A percentile compares a stretch with the other conserved stretches of the same genome.
phyloP scores from a whole-genome alignment of 2,329 filamentous ascomycete species.

The Penicillium sp. region DNA sequence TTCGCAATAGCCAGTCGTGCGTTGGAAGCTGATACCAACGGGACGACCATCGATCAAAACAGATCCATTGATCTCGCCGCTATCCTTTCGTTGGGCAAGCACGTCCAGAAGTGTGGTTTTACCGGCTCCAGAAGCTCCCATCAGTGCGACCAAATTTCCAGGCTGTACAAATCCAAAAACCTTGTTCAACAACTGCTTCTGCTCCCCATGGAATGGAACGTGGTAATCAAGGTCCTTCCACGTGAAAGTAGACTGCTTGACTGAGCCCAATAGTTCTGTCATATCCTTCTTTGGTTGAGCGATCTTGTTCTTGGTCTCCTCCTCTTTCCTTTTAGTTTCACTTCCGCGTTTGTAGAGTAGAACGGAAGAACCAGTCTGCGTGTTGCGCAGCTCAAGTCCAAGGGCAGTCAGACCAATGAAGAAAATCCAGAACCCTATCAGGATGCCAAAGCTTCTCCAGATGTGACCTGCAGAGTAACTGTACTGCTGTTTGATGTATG shows the following conservation, averaged over 20 bases:
- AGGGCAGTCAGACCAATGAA: constrained; percentile 75
- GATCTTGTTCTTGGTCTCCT: not conserved
- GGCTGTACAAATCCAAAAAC: constrained; percentile 72
- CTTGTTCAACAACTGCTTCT: constrained; percentile 56
- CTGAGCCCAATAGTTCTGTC: constrained; percentile 50
- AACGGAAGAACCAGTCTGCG: constrained; percentile 32
- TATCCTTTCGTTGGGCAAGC: constrained; percentile 45
- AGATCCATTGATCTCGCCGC: constrained; percentile 44
- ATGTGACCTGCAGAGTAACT: constrained; percentile 57
- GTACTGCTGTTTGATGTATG: constrained; percentile 57
- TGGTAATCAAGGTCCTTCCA: constrained; percentile 81
- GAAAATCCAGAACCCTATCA: constrained; percentile 70
- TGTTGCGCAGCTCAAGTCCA: constrained; percentile 64
- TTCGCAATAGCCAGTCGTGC: constrained; percentile 56
- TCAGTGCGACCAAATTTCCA: constrained; percentile 73
- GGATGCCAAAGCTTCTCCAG: constrained; percentile 76
- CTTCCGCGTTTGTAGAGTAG: constrained; percentile 37
- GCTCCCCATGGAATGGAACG: constrained; percentile 49
- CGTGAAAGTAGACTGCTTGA: constrained; percentile 69
- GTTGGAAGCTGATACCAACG: constrained; percentile 49
- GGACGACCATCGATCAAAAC: constrained; percentile 47
- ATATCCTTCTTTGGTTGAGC: not conserved
- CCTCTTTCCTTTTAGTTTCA: constrained; percentile 17
- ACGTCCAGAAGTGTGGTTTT: constrained; percentile 51
- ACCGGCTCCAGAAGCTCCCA: constrained; percentile 77